Percentiles rank a stretch among this genome's conserved stretches.
These are phyloP conservation scores for Abelmoschus esculentus DNA, from an alignment of 345 rosid species.

Conservation along the genomic window DNA sequence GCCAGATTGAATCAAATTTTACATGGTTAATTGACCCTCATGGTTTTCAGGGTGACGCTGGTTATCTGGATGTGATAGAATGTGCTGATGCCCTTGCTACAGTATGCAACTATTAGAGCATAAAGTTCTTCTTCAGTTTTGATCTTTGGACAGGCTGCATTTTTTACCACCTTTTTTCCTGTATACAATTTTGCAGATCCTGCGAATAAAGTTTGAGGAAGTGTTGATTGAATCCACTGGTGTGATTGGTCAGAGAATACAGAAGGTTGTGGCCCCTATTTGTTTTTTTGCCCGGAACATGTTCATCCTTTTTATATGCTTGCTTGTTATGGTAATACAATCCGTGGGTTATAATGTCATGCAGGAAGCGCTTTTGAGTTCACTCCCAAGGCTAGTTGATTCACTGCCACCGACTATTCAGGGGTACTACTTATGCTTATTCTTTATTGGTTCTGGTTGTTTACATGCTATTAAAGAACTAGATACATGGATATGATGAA, in stretches of 20 bases:
- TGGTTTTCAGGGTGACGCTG: constrained; percentile 78
- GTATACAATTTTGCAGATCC: constrained; percentile 38
- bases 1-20: constrained; percentile 9
- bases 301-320: background rate
- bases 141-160: constrained; percentile 2
- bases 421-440: constrained; percentile 39
- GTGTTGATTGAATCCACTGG: constrained; percentile 90
- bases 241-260: constrained; percentile 87
- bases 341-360: constrained; percentile 4
- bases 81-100: constrained; percentile 60
- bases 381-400: constrained; percentile 64
- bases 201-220: constrained; percentile 50
- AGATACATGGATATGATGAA: background rate
- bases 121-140: background rate
- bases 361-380: constrained; percentile 71
- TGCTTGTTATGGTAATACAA: background rate
- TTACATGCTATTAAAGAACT: background rate
- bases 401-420: constrained; percentile 51
- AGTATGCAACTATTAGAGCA: constrained; percentile 25
- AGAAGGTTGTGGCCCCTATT: constrained; percentile 39
- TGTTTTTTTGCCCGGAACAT: background rate
- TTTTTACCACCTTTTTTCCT: background rate
- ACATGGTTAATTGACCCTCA: constrained; percentile 16
- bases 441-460: background rate
- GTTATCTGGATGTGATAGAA: constrained; percentile 77